These are phyloP conservation scores for Trichoderma sp. DNA, from an alignment of 2,329 filamentous ascomycete species.

Conservation along the genomic window DNA sequence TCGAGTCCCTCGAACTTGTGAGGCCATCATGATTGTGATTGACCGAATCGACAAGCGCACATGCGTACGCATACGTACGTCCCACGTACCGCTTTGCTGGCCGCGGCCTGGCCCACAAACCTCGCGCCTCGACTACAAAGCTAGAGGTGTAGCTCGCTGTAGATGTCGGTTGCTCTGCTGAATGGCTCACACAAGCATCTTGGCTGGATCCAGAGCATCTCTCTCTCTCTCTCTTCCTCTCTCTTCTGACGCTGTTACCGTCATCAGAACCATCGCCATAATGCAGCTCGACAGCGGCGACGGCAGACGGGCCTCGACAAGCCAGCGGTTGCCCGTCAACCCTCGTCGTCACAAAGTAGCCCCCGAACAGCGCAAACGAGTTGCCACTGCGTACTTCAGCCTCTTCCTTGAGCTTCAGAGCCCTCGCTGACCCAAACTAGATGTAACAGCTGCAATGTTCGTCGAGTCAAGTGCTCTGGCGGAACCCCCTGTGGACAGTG, in stretches of 20 bases:
- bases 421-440: conserved; percentile 28
- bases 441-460: conserved; percentile 52
- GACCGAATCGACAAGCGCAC: neutral
- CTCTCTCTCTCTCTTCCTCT: neutral
- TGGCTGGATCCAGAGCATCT: neutral
- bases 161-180: neutral
- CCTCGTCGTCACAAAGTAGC: conserved; percentile 48
- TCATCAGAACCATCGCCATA: neutral
- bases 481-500: conserved; percentile 48
- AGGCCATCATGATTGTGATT: neutral
- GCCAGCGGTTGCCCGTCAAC: conserved; percentile 47
- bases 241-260: neutral
- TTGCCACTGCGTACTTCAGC: conserved; percentile 43
- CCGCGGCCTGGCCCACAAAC: neutral
- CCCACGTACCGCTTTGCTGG: neutral
- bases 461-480: conserved; percentile 52
- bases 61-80: neutral
- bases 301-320: conserved; percentile 24
- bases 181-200: neutral
- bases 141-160: neutral
- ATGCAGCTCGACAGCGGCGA: conserved; percentile 30
- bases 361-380: conserved; percentile 46
- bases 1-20: neutral
- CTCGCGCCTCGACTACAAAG: neutral
- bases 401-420: neutral